Evolutionary conservation across 1,139 yeast species (phyloP), one percentile per base, ranked within the genome.

Genomic region (Candida sanyaensis): DNA sequence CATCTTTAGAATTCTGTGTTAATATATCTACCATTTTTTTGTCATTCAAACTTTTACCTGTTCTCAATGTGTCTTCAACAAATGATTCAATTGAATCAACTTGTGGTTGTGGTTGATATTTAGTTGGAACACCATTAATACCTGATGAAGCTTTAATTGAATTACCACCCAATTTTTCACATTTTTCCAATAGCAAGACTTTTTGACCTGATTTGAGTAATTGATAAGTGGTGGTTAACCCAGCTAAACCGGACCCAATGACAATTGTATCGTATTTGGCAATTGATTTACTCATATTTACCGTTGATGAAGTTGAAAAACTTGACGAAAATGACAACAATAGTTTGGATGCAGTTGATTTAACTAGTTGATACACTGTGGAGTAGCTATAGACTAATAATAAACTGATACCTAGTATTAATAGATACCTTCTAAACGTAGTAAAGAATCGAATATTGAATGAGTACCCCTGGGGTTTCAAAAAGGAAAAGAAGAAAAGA

Each of bases 101-200:
- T 32, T 33, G 38, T 4, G 49, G 52, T 1, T 51, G 52, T 1
- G 54, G 53, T 45, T 71, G 75, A 50, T 46, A 67, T 32, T 49
- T 52, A 0, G 76, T 69, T 5, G 71, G 71, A 2, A 58, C 71
- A 0, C 75, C 76, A 53, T 71, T 71, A 33, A 71, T 71, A 0
- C 77, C 77, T 0, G 75, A 69, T 4, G 75, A 68, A 1, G 77
- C 77, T 50, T 68, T 69, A 40, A 63, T 61, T 13, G 75, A 70
- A 52, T 70, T 71, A 4, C 77, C 77, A 5, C 77, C 77, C 38
- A 68, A 49, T 29, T 49, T 56, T 26, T 54, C 57, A 1, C 69
- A 56, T 46, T 71, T 71, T 44, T 71, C 77, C 5, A 71, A 34
- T 5, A 71, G 49, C 1, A 59, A 54, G 6, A 71, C 75, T 7